Conservation (phyloP, 495 filamentous ascomycete genomes). For the Xylaria longipes region DNA sequence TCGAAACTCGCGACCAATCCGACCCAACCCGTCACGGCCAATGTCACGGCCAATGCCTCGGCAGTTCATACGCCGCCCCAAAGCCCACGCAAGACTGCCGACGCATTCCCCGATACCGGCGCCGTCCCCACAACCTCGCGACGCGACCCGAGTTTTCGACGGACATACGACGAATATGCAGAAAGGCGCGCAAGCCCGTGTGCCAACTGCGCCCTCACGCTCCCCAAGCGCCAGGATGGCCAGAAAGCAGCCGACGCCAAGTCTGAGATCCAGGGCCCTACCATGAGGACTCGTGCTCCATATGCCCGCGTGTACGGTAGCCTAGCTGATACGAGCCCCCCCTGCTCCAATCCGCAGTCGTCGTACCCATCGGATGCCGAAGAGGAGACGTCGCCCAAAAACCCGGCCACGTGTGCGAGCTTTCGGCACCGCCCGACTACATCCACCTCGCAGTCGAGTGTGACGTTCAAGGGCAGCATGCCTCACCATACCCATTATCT, state of each 20-base stretch:
- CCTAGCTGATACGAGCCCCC: slow-evolving; percentile 46
- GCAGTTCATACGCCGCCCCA: slow-evolving; percentile 67
- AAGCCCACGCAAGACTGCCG: slow-evolving; percentile 58
- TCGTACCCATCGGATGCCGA: slow-evolving; percentile 55
- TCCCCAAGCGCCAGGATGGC: slow-evolving; percentile 59
- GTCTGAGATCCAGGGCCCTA: slow-evolving; percentile 48
- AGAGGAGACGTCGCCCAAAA: slow-evolving; percentile 42
- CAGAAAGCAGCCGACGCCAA: slow-evolving; percentile 36
- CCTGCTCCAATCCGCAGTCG: slow-evolving; percentile 47
- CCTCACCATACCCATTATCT: slow-evolving; percentile 82
- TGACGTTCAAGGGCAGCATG: slow-evolving; percentile 49
- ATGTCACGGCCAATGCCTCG: slow-evolving; percentile 35
- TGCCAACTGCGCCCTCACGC: slow-evolving; percentile 66
- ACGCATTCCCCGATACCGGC: slow-evolving; percentile 37
- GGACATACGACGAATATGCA: slow-evolving; percentile 64
- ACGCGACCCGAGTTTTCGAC: slow-evolving; percentile 57
- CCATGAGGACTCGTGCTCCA: slow-evolving; percentile 55
- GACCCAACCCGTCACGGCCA: slow-evolving; percentile 28
- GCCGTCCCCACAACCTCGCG: slow-evolving; percentile 41
- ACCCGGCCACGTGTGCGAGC: slow-evolving; percentile 11
- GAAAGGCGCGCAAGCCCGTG: slow-evolving; percentile 61
- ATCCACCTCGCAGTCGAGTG: slow-evolving; percentile 52
- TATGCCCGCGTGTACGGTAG: slow-evolving; percentile 55
- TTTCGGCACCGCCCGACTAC: slow-evolving; percentile 36
- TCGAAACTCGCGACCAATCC: slow-evolving; percentile 32